Conservation (phyloP, 1,284 basidiomycete species). For the Cutaneotrichosporon cavernicola region DNA sequence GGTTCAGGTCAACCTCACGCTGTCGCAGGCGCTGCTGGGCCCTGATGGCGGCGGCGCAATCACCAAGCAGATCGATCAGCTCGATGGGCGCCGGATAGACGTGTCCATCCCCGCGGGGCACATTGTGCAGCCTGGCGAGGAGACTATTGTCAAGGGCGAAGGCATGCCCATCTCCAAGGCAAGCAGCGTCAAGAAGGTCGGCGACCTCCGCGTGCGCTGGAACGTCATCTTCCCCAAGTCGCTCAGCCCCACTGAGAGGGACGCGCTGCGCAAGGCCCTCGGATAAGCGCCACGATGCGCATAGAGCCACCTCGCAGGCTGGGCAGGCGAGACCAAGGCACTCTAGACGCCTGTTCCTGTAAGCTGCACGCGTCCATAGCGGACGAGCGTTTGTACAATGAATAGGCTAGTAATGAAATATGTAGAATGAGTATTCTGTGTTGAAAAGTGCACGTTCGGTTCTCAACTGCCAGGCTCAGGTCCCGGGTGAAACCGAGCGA, state of each 20-base stretch:
- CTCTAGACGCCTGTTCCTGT: background rate
- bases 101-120: constrained; percentile 66
- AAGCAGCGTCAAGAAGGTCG: constrained; percentile 68
- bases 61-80: constrained; percentile 60
- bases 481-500: too few species aligned
- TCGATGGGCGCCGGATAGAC: constrained; percentile 76
- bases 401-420: background rate
- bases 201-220: constrained; percentile 79
- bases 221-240: constrained; percentile 78
- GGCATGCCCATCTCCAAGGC: constrained; percentile 90
- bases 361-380: background rate
- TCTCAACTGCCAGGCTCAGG: too few species aligned
- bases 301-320: background rate
- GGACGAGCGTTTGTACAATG: background rate
- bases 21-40: constrained; percentile 76
- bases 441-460: too few species aligned
- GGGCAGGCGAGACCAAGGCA: background rate
- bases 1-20: constrained; percentile 63
- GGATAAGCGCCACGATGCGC: constrained; percentile 2
- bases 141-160: constrained; percentile 68
- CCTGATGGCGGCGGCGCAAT: constrained; percentile 54
- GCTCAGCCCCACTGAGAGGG: constrained; percentile 71
- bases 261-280: constrained; percentile 70
- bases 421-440: background rate
- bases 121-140: constrained; percentile 74